These are phyloP conservation scores for Dactylellina drechsleri DNA, from an alignment of 2,329 filamentous ascomycete species.

Conservation along the genomic window DNA sequence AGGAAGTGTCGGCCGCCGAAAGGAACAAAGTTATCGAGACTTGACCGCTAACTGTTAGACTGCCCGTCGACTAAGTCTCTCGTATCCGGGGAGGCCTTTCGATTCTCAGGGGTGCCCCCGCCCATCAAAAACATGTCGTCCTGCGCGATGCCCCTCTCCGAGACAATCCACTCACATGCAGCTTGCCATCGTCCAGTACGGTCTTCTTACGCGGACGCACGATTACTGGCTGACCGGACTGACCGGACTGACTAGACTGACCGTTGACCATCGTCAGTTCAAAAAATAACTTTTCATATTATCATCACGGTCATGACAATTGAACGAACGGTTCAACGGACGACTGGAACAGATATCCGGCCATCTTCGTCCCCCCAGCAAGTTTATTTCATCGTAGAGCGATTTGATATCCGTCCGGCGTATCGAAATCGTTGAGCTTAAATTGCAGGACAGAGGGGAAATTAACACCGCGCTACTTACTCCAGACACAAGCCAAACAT, in stretches of 20 bases:
- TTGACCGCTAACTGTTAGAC: background rate
- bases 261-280: too few relatives aligned
- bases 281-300: background rate
- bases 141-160: conserved; percentile 30
- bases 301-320: conserved; percentile 12
- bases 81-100: conserved; percentile 17
- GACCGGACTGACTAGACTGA: too few relatives aligned
- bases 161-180: conserved; percentile 13
- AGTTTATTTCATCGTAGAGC: conserved; percentile 6
- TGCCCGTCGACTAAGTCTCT: background rate
- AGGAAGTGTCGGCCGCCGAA: conserved; percentile 32
- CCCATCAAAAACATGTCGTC: conserved; percentile 45
- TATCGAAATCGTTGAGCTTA: conserved; percentile 37
- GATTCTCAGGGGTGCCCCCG: conserved; percentile 24
- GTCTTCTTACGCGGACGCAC: background rate
- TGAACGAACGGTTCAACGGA: background rate
- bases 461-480: conserved; percentile 50
- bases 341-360: conserved; percentile 22
- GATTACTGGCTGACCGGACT: too few relatives aligned
- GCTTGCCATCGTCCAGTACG: background rate
- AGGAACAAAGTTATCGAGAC: too few relatives aligned
- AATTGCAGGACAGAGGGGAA: conserved; percentile 54
- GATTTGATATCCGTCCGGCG: conserved; percentile 35
- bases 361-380: background rate
- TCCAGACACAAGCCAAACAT: conserved; percentile 34